Conservation (phyloP, 495 filamentous ascomycete genomes). For the Thermochaetoides thermophila region DNA sequence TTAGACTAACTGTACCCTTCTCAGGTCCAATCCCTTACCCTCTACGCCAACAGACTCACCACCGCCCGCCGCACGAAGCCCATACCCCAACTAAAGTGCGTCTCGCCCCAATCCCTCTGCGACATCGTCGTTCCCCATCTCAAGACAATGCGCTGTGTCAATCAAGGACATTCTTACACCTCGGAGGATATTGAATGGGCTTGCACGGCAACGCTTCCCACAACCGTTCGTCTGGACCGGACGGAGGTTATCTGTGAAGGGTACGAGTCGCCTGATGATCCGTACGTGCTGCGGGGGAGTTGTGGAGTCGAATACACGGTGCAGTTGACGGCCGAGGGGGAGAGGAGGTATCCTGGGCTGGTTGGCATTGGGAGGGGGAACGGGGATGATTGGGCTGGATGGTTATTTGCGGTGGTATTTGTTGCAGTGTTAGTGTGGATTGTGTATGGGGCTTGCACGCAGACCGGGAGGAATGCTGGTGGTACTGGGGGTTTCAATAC, state of each 20-base stretch:
- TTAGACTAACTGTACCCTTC: no score
- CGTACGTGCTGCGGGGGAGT: constrained; percentile 71
- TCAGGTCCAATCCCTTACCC: constrained; percentile 57
- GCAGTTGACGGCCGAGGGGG: constrained; percentile 64
- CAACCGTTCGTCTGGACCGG: constrained; percentile 72
- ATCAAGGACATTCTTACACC: constrained; percentile 56
- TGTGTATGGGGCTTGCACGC: constrained; percentile 29
- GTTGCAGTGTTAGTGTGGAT: constrained; percentile 36
- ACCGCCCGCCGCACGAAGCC: constrained; percentile 60
- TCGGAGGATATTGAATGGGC: constrained; percentile 74
- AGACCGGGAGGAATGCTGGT: constrained; percentile 1
- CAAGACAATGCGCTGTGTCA: constrained; percentile 77
- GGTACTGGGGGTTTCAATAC: constrained; percentile 1
- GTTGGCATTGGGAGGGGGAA: constrained; percentile 8
- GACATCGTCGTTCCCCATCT: constrained; percentile 44
- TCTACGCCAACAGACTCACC: constrained; percentile 46
- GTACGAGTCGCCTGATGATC: constrained; percentile 58
- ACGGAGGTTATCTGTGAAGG: constrained; percentile 94
- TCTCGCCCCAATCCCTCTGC: constrained; percentile 46
- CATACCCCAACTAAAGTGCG: constrained; percentile 71
- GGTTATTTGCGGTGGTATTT: constrained; percentile 23
- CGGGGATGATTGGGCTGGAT: constrained; percentile 9
- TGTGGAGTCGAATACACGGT: constrained; percentile 90
- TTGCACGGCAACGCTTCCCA: constrained; percentile 62
- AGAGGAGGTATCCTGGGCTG: constrained; percentile 46